Base-by-base conservation (phyloP, 208 protist genomes). In the Acanthamoeba triangularis region DNA sequence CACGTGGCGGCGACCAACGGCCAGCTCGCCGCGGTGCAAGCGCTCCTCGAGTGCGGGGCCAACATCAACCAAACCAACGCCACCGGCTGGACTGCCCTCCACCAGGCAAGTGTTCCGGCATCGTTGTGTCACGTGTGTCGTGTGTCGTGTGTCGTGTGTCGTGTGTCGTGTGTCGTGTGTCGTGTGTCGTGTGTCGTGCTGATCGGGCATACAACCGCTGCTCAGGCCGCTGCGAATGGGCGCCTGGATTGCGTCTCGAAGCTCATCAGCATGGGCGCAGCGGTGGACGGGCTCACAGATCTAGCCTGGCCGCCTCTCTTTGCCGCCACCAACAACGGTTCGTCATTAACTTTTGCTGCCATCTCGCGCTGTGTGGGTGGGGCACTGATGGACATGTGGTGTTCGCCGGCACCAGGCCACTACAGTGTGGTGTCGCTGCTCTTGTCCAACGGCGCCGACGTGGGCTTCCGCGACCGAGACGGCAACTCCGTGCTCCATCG, bases 1-100 rank as follows among this genome's bases (percentile, higher is more conserved):
- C 78, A 87, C 30, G 78, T 87, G 10, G 78, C 78, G 28, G 78
- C 78, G 20, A 87, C 78, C 47, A 87, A 87, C 49, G 78, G 78
- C 0, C 41, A 87, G n/a, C 20, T 59, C 10, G 78, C 47, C 23
- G 78, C 78, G 28, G 49, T 87, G 41, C 41, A 54, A 30, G 78
- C 78, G 18, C 78, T 87, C 41, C 23, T 87, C 49, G 78, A 87
- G 78, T 87, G 78, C 49, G 78, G 78, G 23, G 78, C 78, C 30
- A 35, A 87, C 41, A 41, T 87, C 49, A n/a, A 49, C 13, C 78
- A 49, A 49, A 49, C 49, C 78, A 87, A 87, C 41, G 63, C 78
- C 49, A 87, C 78, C 41, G 78, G 78, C 18, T 87, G 78, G 78
- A 87, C 78, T 49, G 47, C 78, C 30, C 49, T 87, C 25, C 78